Conservation (phyloP, 2,329 filamentous ascomycete genomes). For the Penicillium carneum region DNA sequence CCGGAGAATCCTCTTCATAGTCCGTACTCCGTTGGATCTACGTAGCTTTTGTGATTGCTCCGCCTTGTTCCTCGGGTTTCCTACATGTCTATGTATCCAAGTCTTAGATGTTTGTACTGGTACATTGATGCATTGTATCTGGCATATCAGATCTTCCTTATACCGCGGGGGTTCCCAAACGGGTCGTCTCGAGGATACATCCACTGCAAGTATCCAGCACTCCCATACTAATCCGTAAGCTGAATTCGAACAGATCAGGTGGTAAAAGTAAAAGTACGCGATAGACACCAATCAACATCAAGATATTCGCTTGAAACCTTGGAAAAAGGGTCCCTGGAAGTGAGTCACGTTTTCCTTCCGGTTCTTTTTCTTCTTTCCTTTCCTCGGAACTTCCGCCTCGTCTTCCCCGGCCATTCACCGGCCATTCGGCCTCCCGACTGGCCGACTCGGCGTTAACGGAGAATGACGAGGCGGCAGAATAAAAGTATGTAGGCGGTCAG, state of each 20-base stretch:
- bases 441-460: slow-evolving; percentile 17
- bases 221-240: no score
- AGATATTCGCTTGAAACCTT: background rate
- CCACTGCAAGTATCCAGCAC: background rate
- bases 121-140: background rate
- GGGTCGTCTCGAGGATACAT: slow-evolving; percentile 1
- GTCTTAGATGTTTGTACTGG: background rate
- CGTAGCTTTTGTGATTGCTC: background rate
- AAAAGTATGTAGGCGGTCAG: background rate
- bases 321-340: slow-evolving; percentile 11
- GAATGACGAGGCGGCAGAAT: background rate
- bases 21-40: slow-evolving; percentile 18
- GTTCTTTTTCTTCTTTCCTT: slow-evolving; percentile 40
- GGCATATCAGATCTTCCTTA: slow-evolving; percentile 7
- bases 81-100: background rate
- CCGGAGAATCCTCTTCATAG: slow-evolving; percentile 32
- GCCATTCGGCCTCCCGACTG: slow-evolving; percentile 19
- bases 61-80: background rate
- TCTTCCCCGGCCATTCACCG: slow-evolving; percentile 23
- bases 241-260: slow-evolving; percentile 15
- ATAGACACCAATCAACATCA: slow-evolving; percentile 24
- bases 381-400: slow-evolving; percentile 24
- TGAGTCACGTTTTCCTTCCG: slow-evolving; percentile 35
- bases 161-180: background rate
- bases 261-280: background rate